Conservation (phyloP, 2,329 filamentous ascomycete genomes). For the Hypoxylon sp. region DNA sequence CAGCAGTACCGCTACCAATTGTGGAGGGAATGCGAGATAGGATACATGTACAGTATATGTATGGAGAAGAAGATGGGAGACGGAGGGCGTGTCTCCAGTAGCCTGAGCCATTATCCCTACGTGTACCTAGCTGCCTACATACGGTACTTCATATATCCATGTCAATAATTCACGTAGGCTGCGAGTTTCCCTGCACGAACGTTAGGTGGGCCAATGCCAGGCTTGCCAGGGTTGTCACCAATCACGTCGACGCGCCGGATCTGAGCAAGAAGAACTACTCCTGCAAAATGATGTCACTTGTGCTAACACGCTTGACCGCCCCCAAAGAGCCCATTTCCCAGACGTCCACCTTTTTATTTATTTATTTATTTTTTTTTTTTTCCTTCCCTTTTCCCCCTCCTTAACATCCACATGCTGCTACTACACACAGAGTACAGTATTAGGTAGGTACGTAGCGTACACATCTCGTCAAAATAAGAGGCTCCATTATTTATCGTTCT, state of each 20-base stretch:
- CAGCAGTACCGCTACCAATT: no score
- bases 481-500: slow-evolving; percentile 19
- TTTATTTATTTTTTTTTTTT: no score
- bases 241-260: slow-evolving; percentile 9
- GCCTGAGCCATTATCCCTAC: no score
- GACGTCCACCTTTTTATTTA: slow-evolving; percentile 32
- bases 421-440: no score
- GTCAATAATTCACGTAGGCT: slow-evolving; percentile 32
- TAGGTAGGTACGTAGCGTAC: no score
- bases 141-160: no score
- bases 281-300: slow-evolving; percentile 32
- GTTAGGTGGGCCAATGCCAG: slow-evolving; percentile 21
- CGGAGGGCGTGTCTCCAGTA: slow-evolving; percentile 20
- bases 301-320: slow-evolving; percentile 33
- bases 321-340: slow-evolving; percentile 30
- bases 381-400: no score
- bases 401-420: no score
- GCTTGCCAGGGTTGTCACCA: slow-evolving; percentile 5
- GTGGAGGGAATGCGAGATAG: background rate
- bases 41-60: slow-evolving; percentile 15
- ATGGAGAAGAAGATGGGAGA: background rate
- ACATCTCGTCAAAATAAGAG: slow-evolving; percentile 29
- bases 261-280: slow-evolving; percentile 26
- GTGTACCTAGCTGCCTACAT: slow-evolving; percentile 6
- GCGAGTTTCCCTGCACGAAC: slow-evolving; percentile 26